A percentile compares a stretch with the other conserved stretches of the same genome.
These are phyloP conservation scores for Beauveria medogensis DNA, from an alignment of 2,329 filamentous ascomycete species.

Conservation along the genomic window DNA sequence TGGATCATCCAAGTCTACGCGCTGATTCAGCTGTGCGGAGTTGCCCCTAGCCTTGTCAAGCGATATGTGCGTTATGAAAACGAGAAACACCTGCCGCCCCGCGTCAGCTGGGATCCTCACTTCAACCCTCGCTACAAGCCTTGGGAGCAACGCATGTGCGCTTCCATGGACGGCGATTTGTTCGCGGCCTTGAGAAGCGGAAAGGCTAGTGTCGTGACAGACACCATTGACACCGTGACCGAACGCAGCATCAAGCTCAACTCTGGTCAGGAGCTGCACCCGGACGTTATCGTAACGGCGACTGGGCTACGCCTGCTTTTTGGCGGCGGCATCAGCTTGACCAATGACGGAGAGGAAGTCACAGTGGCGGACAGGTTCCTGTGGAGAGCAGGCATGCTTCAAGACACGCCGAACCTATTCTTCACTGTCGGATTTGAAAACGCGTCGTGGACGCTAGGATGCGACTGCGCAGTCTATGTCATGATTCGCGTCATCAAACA, in stretches of 20 bases:
- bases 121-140: slow-evolving; percentile 42
- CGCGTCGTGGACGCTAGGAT: slow-evolving; percentile 54
- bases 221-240: slow-evolving; percentile 37
- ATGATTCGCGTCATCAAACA: slow-evolving; percentile 22
- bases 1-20: slow-evolving; percentile 36
- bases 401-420: slow-evolving; percentile 52
- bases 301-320: slow-evolving; percentile 52
- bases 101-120: slow-evolving; percentile 35
- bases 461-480: slow-evolving; percentile 43
- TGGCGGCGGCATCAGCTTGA: slow-evolving; percentile 36
- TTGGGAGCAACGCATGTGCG: slow-evolving; percentile 62
- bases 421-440: slow-evolving; percentile 54
- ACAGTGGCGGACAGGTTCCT: slow-evolving; percentile 16
- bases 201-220: slow-evolving; percentile 36
- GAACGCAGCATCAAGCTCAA: slow-evolving; percentile 34
- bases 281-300: slow-evolving; percentile 57
- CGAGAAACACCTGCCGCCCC: slow-evolving; percentile 36
- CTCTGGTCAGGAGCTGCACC: slow-evolving; percentile 35
- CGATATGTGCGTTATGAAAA: slow-evolving; percentile 33
- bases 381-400: slow-evolving; percentile 54
- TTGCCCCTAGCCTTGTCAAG: slow-evolving; percentile 38
- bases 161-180: slow-evolving; percentile 40
- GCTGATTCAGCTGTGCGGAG: slow-evolving; percentile 38
- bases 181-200: slow-evolving; percentile 31
- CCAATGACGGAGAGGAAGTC: not conserved